Conservation (phyloP, 208 protist species). For the Chromosphaera perkinsii region DNA sequence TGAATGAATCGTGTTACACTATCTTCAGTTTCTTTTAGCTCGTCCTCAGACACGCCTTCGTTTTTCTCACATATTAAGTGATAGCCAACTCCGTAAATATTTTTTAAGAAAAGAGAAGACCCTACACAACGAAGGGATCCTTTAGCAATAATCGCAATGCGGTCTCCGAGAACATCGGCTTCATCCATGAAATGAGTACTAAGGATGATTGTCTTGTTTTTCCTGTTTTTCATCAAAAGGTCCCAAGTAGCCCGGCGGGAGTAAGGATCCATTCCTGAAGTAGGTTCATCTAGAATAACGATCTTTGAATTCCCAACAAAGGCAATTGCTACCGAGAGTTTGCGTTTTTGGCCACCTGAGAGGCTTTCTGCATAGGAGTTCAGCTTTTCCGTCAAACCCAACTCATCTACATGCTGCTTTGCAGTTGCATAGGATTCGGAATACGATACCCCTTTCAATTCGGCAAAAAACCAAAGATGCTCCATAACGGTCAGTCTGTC, state of each 20-base stretch:
- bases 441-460: conserved; percentile 36
- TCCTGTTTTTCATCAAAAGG: conserved; percentile 20
- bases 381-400: conserved; percentile 33
- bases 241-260: conserved; percentile 28
- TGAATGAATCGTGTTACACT: neutral
- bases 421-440: neutral
- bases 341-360: conserved; percentile 64
- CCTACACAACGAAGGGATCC: conserved; percentile 14
- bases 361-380: conserved; percentile 15
- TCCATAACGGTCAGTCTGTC: conserved; percentile 43
- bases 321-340: conserved; percentile 61
- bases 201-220: conserved; percentile 13
- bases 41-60: too few species aligned
- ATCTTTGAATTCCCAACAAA: conserved; percentile 56
- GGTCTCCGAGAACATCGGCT: conserved; percentile 82
- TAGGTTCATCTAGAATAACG: conserved; percentile 20
- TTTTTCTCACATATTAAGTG: conserved; percentile 18
- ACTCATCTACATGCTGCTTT: neutral
- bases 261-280: conserved; percentile 32
- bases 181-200: conserved; percentile 79
- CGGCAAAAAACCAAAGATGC: conserved; percentile 38
- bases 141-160: conserved; percentile 68
- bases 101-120: conserved; percentile 26
- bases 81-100: conserved; percentile 30
- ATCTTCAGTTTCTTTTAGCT: too few species aligned